Percentiles rank a stretch among this genome's conserved stretches.
Evolutionary conservation across 2,329 filamentous ascomycete genomes (phyloP).

Genomic region (Teratosphaeria gauchensis): DNA sequence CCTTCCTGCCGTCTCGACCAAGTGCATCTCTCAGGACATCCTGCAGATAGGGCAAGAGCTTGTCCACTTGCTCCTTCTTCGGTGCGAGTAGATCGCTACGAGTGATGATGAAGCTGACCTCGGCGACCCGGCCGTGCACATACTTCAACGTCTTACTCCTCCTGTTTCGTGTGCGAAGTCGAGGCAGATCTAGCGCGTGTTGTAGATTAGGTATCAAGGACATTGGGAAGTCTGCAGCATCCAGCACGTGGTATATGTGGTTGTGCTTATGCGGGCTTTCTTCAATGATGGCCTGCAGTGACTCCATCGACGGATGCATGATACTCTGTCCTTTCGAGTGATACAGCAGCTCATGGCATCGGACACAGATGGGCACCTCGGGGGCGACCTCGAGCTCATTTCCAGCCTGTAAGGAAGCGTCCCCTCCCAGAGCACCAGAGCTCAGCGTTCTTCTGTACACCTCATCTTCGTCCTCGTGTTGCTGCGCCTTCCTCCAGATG

Average conservation of each 20-base stretch:
- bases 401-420: neutral
- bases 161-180: conserved; percentile 70
- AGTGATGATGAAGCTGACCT: conserved; percentile 86
- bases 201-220: conserved; percentile 74
- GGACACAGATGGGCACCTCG: conserved; percentile 60
- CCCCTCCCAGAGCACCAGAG: neutral
- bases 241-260: conserved; percentile 88
- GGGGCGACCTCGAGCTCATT: neutral
- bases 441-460: conserved; percentile 18
- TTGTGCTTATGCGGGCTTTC: conserved; percentile 87
- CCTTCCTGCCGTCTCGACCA: conserved; percentile 53
- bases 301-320: conserved; percentile 68
- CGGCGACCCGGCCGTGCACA: conserved; percentile 57
- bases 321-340: conserved; percentile 64
- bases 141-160: conserved; percentile 60
- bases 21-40: conserved; percentile 69
- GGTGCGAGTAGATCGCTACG: conserved; percentile 78
- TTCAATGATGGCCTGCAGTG: conserved; percentile 72
- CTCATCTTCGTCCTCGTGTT: conserved; percentile 22
- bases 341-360: conserved; percentile 75
- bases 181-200: conserved; percentile 58
- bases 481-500: neutral
- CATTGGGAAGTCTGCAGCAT: conserved; percentile 94
- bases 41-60: conserved; percentile 73
- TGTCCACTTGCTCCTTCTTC: conserved; percentile 72